phyloP scores from a whole-genome alignment of 176 grass and related monocot genomes.

The Elaeis guineensis region DNA sequence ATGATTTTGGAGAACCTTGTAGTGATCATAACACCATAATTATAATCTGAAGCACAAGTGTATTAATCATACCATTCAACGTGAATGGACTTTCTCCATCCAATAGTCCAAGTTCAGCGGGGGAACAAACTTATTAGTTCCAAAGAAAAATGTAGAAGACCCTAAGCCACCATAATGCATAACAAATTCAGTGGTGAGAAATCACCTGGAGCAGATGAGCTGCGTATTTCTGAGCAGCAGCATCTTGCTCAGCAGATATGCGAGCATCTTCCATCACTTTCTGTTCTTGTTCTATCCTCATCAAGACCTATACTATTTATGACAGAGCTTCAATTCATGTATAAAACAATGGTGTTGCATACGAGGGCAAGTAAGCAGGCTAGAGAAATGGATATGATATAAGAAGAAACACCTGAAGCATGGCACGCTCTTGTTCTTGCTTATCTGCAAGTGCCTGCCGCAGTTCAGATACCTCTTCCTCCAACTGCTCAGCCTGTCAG shows the following conservation, averaged over 20 bases:
- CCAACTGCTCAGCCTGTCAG: slow-evolving; percentile 77
- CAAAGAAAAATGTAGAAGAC: no score
- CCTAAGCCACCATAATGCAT: no score
- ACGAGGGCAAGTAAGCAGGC: not conserved
- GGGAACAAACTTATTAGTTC: no score
- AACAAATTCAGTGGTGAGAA: not conserved
- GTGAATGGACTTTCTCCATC: no score
- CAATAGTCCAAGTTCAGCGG: no score
- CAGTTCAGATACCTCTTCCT: slow-evolving; percentile 56
- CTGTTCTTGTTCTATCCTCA: slow-evolving; percentile 96
- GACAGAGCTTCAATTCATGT: not conserved
- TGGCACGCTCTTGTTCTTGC: slow-evolving; percentile 77
- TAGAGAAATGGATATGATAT: slow-evolving; percentile 14
- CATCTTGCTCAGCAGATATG: slow-evolving; percentile 69
- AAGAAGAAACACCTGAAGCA: slow-evolving; percentile 71
- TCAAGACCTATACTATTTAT: slow-evolving; percentile 45
- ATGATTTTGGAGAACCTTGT: no score
- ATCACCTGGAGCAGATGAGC: slow-evolving; percentile 76
- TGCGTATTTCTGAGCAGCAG: slow-evolving; percentile 69
- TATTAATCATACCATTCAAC: no score
- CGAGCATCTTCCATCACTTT: slow-evolving; percentile 89
- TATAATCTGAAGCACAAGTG: no score
- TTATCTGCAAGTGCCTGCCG: slow-evolving; percentile 54
- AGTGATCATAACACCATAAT: no score
- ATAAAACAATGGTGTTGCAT: not conserved